phyloP scores from a whole-genome alignment of 176 grass and related monocot genomes.

The Aegilops bicornis region DNA sequence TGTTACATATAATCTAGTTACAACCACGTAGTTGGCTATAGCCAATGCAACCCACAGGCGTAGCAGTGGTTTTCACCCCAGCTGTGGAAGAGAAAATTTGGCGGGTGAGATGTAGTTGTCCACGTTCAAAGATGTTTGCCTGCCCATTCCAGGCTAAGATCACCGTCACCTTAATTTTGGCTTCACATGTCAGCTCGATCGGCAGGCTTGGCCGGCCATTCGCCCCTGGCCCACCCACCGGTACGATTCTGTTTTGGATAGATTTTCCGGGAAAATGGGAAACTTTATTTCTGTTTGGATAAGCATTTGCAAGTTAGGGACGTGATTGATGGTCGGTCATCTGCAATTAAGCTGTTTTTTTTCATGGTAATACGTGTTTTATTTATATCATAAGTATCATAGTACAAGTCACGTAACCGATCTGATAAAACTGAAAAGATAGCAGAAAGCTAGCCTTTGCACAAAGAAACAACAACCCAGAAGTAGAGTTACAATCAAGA shows the following conservation, averaged over 20 bases:
- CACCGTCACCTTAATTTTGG: constrained; percentile 18
- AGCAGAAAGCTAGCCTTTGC: no score
- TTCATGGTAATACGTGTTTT: no score
- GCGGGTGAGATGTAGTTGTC: constrained; percentile 10
- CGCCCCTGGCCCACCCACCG: background rate
- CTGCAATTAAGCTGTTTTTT: constrained; percentile 23
- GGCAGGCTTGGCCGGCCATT: background rate
- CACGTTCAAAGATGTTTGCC: background rate
- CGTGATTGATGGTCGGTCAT: background rate
- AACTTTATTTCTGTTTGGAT: background rate
- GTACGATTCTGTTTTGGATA: background rate
- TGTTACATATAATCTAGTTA: background rate
- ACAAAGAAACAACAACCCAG: no score
- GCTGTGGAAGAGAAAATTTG: background rate
- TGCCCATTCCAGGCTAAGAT: constrained; percentile 5
- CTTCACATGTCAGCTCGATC: background rate
- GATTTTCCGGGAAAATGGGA: background rate
- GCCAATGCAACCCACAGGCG: no score
- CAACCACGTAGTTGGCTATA: no score
- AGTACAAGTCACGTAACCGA: no score
- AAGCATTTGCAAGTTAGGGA: background rate
- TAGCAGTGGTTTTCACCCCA: no score
- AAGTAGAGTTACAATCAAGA: no score
- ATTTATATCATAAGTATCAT: no score
- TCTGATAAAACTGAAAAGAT: no score